Base-by-base conservation (phyloP, 331 rosid genomes). In the Cydonia oblonga region DNA sequence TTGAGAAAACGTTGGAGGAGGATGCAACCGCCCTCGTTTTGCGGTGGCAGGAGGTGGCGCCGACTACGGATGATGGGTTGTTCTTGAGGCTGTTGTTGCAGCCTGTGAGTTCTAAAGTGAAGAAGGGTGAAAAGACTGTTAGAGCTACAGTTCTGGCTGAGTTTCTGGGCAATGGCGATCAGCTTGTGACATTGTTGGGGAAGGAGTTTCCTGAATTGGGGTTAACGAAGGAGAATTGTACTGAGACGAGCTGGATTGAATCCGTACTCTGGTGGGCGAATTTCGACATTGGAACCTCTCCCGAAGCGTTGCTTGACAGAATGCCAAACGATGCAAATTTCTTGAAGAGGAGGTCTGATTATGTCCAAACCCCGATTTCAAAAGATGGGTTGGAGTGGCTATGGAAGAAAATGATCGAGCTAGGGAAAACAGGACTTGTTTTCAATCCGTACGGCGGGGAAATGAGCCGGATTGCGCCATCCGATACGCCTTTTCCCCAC, bases 401-500 rank as follows among this genome's bases (percentile, higher is more conserved):
- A 5, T 86, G 82, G 82, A 78, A 84, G 73, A 90, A 68, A 83
- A 76, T 92, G 86, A 76, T 82, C 22, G 90, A 85, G 14, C 24
- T 84, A 19, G 91, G 96, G 9, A 87, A 84, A 71, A 74, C 71
- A 14, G 90, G 78, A 1, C 52, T 92, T 44, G 87, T 82, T 54
- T 88, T 92, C 87, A 92, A 90, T 44, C 96, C 98, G 2, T 92
- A 92, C 54, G 97, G 97, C 10, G 97, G 97, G 10, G 66, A 57
- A 78, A 92, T 89, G 97, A 80, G 64, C 5, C 74, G 71, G 70
- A 59, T 89, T 5, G 5, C 90, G 4, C 79, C 83, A 4, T 63
- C 84, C 23, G 96, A 84, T 2, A 80, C 96, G 1, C 87, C 97
- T 0, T 92, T 92, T 74, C 95, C 97, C n/a, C 96, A 92, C 70